These are phyloP conservation scores for Phlegmacium glaucopus DNA, from an alignment of 768 basidiomycete genomes.

Conservation along the genomic window DNA sequence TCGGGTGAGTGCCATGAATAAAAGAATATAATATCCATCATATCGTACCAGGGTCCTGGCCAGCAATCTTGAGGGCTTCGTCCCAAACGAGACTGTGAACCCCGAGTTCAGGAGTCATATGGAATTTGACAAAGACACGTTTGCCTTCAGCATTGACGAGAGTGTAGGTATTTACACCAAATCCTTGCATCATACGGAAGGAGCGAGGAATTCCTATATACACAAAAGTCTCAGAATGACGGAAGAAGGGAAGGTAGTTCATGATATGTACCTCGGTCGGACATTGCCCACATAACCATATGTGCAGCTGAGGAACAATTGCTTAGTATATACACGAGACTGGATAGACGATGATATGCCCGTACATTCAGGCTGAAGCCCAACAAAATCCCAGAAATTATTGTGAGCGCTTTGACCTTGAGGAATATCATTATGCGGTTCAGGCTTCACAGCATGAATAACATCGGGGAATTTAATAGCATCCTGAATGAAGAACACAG, in stretches of 20 bases:
- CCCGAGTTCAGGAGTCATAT: conserved; percentile 78
- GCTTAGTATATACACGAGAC: conserved; percentile 2
- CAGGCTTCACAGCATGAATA: conserved; percentile 82
- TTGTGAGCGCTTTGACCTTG: conserved; percentile 72
- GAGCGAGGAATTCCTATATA: conserved; percentile 69
- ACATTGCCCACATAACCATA: conserved; percentile 84
- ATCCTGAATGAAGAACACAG: conserved; percentile 81
- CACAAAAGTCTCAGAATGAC: neutral
- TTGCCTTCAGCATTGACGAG: conserved; percentile 65
- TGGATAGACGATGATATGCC: neutral
- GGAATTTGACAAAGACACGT: conserved; percentile 85
- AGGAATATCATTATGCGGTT: conserved; percentile 80
- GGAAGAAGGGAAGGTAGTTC: neutral
- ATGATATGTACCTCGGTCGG: conserved; percentile 52
- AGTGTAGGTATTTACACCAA: conserved; percentile 84
- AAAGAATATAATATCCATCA: conserved; percentile 3
- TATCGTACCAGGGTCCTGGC: conserved; percentile 71
- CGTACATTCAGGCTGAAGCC: conserved; percentile 63
- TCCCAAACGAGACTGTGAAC: conserved; percentile 87
- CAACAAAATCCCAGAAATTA: conserved; percentile 86
- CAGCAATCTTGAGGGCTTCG: conserved; percentile 78
- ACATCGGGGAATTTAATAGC: conserved; percentile 85
- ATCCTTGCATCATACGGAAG: conserved; percentile 86
- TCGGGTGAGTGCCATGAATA: neutral
- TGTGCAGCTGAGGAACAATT: conserved; percentile 46